phyloP scores from a whole-genome alignment of 2,329 filamentous ascomycete genomes.

The Venturia carpophila region DNA sequence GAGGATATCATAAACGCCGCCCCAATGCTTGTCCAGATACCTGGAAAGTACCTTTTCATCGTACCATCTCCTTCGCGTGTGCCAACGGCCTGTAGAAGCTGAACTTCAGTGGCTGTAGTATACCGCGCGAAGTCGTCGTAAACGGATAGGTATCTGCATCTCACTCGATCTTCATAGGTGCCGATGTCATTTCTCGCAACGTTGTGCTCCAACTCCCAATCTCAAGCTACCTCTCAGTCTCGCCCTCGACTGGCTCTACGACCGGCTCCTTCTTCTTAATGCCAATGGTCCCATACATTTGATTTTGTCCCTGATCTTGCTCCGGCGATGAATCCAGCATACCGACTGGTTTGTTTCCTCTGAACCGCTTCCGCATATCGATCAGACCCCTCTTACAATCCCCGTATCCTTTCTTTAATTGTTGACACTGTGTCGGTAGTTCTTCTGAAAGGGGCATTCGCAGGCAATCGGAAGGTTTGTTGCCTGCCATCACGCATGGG shows the following conservation, averaged over 20 bases:
- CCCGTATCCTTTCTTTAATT: constrained; percentile 85
- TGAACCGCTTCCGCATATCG: constrained; percentile 97
- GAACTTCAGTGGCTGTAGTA: neutral
- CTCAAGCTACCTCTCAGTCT: constrained; percentile 2
- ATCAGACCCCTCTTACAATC: constrained; percentile 95
- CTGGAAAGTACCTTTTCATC: neutral
- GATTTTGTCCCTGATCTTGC: neutral
- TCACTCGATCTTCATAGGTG: neutral
- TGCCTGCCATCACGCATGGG: constrained; percentile 76
- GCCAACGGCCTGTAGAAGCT: neutral
- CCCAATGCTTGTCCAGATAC: constrained; percentile 10
- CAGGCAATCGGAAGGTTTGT: constrained; percentile 40
- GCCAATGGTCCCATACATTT: constrained; percentile 14
- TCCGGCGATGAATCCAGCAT: neutral
- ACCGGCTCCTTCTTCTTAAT: constrained; percentile 9
- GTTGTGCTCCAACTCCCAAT: neutral
- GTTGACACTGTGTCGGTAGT: constrained; percentile 81
- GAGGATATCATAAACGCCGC: constrained; percentile 6
- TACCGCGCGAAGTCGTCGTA: neutral
- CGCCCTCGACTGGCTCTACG: neutral
- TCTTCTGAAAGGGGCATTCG: constrained; percentile 71
- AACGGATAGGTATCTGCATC: neutral
- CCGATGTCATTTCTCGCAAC: neutral
- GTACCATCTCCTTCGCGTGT: neutral
- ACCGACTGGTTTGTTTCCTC: constrained; percentile 78